Evolutionary conservation across 2,329 filamentous ascomycete genomes (phyloP), one percentile per base, ranked within the genome.

Genomic region (Monosporascus sp.): DNA sequence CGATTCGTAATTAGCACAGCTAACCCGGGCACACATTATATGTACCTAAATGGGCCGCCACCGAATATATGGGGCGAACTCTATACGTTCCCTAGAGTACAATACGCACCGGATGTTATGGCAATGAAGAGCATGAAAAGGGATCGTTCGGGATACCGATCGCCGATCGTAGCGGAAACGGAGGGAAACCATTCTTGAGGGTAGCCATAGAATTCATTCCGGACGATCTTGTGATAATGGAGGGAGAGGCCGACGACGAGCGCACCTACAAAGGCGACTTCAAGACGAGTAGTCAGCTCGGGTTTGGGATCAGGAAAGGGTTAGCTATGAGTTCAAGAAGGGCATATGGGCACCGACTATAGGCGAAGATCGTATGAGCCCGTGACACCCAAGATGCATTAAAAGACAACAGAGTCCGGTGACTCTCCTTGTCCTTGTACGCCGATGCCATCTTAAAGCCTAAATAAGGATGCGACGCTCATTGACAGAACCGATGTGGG

Each of bases 41-140:
- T 14, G 18, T 24, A 35, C 9, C 11, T 35, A 9, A 35, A 35
- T 35, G 31, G 5, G 31, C 31, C 31, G 31, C 31, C 3, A 11
- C 11, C 31, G 14, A 14, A 35, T 35, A 11, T 35, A 14, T 5
- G 11, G 8, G 9, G 11, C 41, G 5, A 31, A 22, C 41, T 39
- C 41, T n/a, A 35, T 9, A 14, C 2, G 11, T 35, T 35, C 31
- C 31, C 31, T 35, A 5, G 3, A 14, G 44, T 45, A 43, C 35
- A 31, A 27, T 50, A 61, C 76, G 50, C 79, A 86, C 89, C 89
- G 45, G 94, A 97, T 37, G 93, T 97, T 56, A 99, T 85, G 55
- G 93, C 93, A 68, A 99, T 99, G 69, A 97, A 97, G 60, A 99
- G 72, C 83, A 96, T 93, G 71, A 99, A 99, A 65, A 97, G 88